phyloP scores from a whole-genome alignment of 164 flowering plant genomes.

The Vitis amurensis region DNA sequence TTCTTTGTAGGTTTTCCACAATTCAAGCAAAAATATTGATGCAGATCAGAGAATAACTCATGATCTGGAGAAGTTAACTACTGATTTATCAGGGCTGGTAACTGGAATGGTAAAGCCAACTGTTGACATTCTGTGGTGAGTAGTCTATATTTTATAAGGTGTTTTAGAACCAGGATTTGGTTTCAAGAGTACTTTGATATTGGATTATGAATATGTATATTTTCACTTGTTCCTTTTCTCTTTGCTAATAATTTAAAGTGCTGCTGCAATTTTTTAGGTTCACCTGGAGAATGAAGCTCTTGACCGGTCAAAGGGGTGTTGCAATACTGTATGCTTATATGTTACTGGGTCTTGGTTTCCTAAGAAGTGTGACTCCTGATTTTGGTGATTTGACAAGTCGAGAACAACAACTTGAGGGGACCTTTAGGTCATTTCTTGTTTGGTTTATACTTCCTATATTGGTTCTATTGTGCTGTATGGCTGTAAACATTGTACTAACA shows the following conservation, averaged over 20 bases:
- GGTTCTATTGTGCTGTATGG: not conserved
- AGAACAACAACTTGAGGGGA: conserved; percentile 96
- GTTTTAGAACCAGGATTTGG: not conserved
- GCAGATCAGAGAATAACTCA: conserved; percentile 97
- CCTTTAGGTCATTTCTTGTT: conserved; percentile 63
- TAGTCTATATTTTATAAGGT: not conserved
- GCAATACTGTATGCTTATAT: conserved; percentile 87
- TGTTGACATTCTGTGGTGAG: conserved; percentile 95
- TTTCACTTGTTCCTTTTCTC: not conserved
- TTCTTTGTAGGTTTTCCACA: conserved; percentile 73
- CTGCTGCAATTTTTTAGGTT: conserved; percentile 52
- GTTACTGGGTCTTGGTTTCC: conserved; percentile 92
- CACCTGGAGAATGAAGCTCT: conserved; percentile 96
- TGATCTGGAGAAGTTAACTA: conserved; percentile 86
- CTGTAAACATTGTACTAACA: not conserved
- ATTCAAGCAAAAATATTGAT: conserved; percentile 74
- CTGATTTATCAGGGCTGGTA: conserved; percentile 85
- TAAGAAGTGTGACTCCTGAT: conserved; percentile 87
- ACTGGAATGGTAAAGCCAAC: conserved; percentile 99
- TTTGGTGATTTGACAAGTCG: conserved; percentile 87
- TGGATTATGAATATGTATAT: not conserved
- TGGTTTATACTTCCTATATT: conserved; percentile 12
- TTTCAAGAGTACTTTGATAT: not conserved
- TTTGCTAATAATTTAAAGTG: not conserved
- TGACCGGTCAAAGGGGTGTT: conserved; percentile 91